phyloP scores from a whole-genome alignment of 208 protist genomes.

The Trypanosoma conorhini region DNA sequence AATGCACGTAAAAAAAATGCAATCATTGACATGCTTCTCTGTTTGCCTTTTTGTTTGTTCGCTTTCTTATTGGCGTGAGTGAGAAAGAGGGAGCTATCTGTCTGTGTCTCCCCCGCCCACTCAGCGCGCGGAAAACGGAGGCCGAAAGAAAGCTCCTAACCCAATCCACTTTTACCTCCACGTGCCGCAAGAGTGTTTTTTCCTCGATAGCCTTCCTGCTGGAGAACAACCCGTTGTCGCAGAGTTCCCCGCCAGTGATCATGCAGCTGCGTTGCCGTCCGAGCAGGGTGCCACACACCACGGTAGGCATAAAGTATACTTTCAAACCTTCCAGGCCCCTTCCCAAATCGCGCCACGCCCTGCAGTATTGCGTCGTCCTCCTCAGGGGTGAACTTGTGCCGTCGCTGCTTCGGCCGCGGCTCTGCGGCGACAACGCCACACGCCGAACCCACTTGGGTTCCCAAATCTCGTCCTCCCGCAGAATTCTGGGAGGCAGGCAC shows the following conservation, averaged over 20 bases:
- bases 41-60: background rate
- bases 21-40: background rate
- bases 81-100: background rate
- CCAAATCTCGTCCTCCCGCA: background rate
- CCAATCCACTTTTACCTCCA: background rate
- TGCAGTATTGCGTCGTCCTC: conserved; percentile 80
- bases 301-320: conserved; percentile 67
- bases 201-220: conserved; percentile 27
- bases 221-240: conserved; percentile 37
- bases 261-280: conserved; percentile 67
- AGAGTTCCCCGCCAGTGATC: conserved; percentile 86
- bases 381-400: conserved; percentile 56
- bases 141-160: background rate
- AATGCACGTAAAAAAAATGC: background rate
- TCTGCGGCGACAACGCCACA: background rate
- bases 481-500: background rate
- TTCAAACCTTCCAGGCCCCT: conserved; percentile 47
- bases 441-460: background rate
- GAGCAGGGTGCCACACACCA: conserved; percentile 52
- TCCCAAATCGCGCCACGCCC: conserved; percentile 65
- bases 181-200: conserved; percentile 25
- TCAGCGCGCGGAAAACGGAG: background rate
- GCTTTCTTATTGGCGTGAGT: background rate
- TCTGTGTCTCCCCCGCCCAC: background rate
- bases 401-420: conserved; percentile 17